Evolutionary conservation across 306 rosid species (phyloP).

Genomic region (Pterocarpus macrocarpus): DNA sequence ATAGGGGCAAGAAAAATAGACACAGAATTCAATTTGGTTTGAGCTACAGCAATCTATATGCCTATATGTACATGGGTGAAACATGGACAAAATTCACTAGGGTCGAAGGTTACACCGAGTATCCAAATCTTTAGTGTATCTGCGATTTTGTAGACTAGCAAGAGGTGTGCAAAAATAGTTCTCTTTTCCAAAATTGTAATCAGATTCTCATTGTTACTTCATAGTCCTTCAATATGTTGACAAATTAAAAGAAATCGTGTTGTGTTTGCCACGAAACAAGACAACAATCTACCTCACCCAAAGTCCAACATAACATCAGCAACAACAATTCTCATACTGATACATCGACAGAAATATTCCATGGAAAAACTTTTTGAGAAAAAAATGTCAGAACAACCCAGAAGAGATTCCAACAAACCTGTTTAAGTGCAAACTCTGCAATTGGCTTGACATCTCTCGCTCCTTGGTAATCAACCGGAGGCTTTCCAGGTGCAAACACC

Average conservation of each 20-base stretch:
- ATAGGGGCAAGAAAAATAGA: background rate
- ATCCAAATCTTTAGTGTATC: background rate
- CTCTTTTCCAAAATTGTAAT: slow-evolving; percentile 12
- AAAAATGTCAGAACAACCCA: background rate
- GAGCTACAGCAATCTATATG: background rate
- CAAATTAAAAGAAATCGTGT: slow-evolving; percentile 12
- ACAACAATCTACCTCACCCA: background rate
- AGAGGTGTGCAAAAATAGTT: slow-evolving; percentile 12
- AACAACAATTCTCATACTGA: slow-evolving; percentile 22
- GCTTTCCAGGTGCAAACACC: slow-evolving; percentile 88
- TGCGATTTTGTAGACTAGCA: slow-evolving; percentile 6
- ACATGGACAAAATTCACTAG: background rate
- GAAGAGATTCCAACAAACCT: slow-evolving; percentile 63
- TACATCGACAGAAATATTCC: slow-evolving; percentile 19
- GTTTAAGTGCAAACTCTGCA: slow-evolving; percentile 87
- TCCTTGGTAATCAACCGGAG: slow-evolving; percentile 94
- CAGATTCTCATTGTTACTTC: background rate
- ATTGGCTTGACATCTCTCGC: slow-evolving; percentile 94
- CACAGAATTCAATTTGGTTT: background rate
- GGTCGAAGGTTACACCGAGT: background rate
- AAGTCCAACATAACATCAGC: slow-evolving; percentile 7
- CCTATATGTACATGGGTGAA: background rate
- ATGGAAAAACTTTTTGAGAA: background rate
- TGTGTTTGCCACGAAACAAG: slow-evolving; percentile 28
- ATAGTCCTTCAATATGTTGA: background rate